These are phyloP conservation scores for Boletus reticuloceps DNA, from an alignment of 768 basidiomycete genomes.

Conservation along the genomic window DNA sequence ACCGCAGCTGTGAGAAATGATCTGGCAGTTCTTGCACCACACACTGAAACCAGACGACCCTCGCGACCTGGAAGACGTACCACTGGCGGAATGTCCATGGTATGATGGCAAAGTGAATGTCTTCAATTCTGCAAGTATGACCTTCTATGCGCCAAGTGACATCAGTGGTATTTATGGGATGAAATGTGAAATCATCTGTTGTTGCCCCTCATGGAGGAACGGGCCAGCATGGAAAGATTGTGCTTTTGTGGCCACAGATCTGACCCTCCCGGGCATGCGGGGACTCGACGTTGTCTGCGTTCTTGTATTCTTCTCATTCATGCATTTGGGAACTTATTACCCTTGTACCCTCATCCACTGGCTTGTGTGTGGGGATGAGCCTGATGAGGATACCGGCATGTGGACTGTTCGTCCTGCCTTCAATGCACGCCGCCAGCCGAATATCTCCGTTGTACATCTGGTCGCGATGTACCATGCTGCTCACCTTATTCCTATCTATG, in stretches of 20 bases:
- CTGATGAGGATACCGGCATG: background rate
- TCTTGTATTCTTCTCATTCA: background rate
- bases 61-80: too few species aligned
- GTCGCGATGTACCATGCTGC: background rate
- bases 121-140: too few species aligned
- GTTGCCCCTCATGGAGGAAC: background rate
- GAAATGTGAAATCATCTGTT: background rate
- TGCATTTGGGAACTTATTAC: background rate
- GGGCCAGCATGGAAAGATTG: background rate
- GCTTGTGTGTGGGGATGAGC: background rate
- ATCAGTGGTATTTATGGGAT: background rate
- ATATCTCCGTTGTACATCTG: background rate
- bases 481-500: background rate
- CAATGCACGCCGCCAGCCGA: background rate
- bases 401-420: background rate
- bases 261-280: background rate
- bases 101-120: too few species aligned
- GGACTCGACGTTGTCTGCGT: background rate
- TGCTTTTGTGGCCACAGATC: background rate
- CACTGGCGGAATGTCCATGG: too few species aligned
- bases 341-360: background rate
- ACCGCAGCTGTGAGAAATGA: background rate
- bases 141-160: too few species aligned
- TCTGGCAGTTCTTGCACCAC: background rate
- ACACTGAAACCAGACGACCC: background rate